A percentile compares a stretch with the other conserved stretches of the same genome.
Conservation (phyloP, 345 rosid species). For the Ceriops tagal region DNA sequence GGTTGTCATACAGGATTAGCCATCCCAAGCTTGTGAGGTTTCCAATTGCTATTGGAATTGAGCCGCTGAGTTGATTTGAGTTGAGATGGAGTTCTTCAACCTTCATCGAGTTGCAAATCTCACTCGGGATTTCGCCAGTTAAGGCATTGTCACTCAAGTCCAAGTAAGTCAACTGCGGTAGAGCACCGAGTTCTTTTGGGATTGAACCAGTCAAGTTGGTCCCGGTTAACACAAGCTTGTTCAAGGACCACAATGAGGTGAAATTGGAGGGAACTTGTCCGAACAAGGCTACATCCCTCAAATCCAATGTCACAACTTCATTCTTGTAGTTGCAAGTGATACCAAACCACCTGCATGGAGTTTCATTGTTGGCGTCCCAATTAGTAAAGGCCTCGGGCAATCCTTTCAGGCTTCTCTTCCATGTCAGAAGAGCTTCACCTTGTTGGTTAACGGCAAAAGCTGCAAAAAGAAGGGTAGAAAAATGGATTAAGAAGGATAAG, state of each 20-base stretch:
- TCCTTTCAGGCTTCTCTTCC: conserved; percentile 46
- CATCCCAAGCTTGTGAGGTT: conserved; percentile 48
- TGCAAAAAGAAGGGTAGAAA: conserved; percentile 15
- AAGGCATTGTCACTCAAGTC: conserved; percentile 73
- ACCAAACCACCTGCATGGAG: conserved; percentile 60
- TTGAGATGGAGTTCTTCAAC: conserved; percentile 57
- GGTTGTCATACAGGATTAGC: conserved; percentile 65
- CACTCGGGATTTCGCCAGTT: conserved; percentile 58
- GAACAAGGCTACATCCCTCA: conserved; percentile 46
- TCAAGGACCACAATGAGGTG: conserved; percentile 37
- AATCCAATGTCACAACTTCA: conserved; percentile 39
- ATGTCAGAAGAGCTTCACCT: conserved; percentile 56
- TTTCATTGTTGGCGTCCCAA: conserved; percentile 38
- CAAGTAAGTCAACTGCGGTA: conserved; percentile 32
- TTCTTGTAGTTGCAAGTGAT: conserved; percentile 37
- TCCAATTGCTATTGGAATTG: conserved; percentile 56
- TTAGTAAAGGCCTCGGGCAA: conserved; percentile 28
- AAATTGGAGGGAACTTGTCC: conserved; percentile 49
- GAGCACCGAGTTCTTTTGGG: conserved; percentile 46
- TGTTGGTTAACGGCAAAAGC: conserved; percentile 44
- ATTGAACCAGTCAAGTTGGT: conserved; percentile 71
- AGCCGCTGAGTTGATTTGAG: conserved; percentile 60
- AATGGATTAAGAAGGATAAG: conserved; percentile 25
- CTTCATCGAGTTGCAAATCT: conserved; percentile 48
- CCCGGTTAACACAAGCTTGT: conserved; percentile 45